Base-by-base conservation (phyloP, 1,284 basidiomycete genomes). In the Abortiporus biennis region DNA sequence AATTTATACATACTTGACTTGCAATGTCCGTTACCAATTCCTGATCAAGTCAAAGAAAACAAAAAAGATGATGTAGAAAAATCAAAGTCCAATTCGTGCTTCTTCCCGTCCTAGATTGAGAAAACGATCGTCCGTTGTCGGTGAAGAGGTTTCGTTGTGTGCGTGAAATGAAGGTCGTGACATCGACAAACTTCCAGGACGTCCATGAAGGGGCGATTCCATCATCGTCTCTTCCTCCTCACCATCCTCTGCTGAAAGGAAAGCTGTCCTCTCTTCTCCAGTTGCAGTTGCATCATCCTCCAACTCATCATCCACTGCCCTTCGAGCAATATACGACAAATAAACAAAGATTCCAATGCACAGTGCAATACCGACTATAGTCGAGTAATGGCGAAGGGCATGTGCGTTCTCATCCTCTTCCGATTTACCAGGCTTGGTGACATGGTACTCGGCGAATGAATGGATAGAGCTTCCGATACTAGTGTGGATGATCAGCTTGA, bases 401-500 rank as follows among this genome's bases (percentile, higher is more conserved):
- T n/a, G n/a, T 36, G 62, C 61, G 50, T 75, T 70, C 50, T 70
- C 65, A 23, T 65, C 65, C 38, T 72, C 68, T 39, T 68, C 64
- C 36, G 57, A 52, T 23, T 59, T 50, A 46, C 58, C 59, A 5
- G 52, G 46, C 20, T 54, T 50, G 19, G 63, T 55, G 43, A 63
- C 59, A 55, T 84, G 77, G 62, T 78, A 80, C 45, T 78, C 76
- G 46, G 78, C 77, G 66, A 92, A 92, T 30, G 82, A 89, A 55
- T 85, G 82, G 55, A 92, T 89, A 17, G 82, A 84, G 17, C 81
- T 78, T 34, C 89, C 89, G 48, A 92, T 71, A 47, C 76, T 84
- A 19, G 87, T 89, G 67, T 92, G 90, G 42, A 92, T 76, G 62
- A 91, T 80, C 51, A 92, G 78, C 63, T 92, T 92, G 72, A 87